Evolutionary conservation across 169 alveolate genomes (phyloP), one percentile per base, ranked within the genome.

Genomic region (Theileria luwenshuni): DNA sequence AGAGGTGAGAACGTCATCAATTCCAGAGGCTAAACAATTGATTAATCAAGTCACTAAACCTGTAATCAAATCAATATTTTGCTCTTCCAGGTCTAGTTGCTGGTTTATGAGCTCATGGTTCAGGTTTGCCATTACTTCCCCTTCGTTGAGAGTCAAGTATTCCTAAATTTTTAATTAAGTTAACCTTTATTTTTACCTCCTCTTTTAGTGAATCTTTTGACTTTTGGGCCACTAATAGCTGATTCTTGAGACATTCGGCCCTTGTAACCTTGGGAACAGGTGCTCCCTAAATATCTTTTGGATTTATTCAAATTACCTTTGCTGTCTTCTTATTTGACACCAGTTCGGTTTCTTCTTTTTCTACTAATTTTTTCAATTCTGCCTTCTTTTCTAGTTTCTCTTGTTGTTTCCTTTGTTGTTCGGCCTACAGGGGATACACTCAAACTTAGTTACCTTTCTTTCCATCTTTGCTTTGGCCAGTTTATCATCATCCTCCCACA

Each of bases 401-500:
- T 64, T 81, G 85, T 67, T 72, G 85, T 42, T 69, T 69, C 27
- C 85, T 77, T 33, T 65, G 77, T 32, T 68, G 73, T 51, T 81
- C 89, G 41, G 65, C 56, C 89, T 81, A 68, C 33, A 49, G 69
- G 38, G 15, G 6, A 45, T 2, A 1, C 35, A 8, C 45, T 35
- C 3, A 12, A 17, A 30, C 56, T 1, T 60, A n/a, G n/a, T n/a
- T n/a, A 89, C 93, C 85, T 84, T 89, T 41, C 93, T 80, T 32
- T 89, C 90, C 27, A 65, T 81, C 56, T 89, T 89, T 12, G 93
- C 91, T 60, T 80, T 79, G 3, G 48, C 84, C 41, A 81, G 60
- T 69, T 89, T 89, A 59, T 89, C 93, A 51, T 89, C 86, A 48
- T 89, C 93, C 79, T 81, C 77, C 93, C 93, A 89, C 42, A 67